These are phyloP conservation scores for Planoprotostelium fungivorum DNA, from an alignment of 78 protist genomes.

Conservation along the genomic window DNA sequence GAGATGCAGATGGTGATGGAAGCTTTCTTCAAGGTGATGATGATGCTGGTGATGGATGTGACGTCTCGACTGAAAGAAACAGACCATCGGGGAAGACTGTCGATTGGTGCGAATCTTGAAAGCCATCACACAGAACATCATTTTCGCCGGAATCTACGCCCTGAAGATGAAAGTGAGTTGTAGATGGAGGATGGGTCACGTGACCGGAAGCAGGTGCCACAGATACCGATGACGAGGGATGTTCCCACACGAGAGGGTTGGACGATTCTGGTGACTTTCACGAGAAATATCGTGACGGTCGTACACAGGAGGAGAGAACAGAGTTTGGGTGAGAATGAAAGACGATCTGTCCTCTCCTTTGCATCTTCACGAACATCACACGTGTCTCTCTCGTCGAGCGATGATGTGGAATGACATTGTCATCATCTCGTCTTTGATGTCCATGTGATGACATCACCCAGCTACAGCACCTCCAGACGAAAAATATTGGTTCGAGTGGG, in stretches of 20 bases:
- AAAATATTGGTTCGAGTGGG: not conserved
- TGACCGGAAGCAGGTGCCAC: not conserved
- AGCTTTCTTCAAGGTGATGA: not conserved
- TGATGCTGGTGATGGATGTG: not conserved
- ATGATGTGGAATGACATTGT: no score
- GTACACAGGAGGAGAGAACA: not conserved
- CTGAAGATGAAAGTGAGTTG: not conserved
- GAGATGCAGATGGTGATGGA: not conserved
- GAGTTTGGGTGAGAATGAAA: not conserved
- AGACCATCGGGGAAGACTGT: not conserved
- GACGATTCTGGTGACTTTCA: not conserved
- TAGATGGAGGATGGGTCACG: not conserved
- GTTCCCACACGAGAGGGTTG: not conserved
- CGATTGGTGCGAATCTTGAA: not conserved
- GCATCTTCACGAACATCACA: not conserved
- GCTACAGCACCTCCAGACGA: not conserved
- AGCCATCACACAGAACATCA: not conserved
- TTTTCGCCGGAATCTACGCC: not conserved
- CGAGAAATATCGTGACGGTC: not conserved
- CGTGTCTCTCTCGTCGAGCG: no score
- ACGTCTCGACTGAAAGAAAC: not conserved
- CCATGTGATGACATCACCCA: not conserved
- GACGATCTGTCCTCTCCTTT: no score
- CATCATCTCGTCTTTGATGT: not conserved
- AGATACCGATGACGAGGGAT: not conserved